A percentile compares a stretch with the other conserved stretches of the same genome.
phyloP scores from a whole-genome alignment of 2,329 filamentous ascomycete genomes.

The Nannizziopsis barbatae region DNA sequence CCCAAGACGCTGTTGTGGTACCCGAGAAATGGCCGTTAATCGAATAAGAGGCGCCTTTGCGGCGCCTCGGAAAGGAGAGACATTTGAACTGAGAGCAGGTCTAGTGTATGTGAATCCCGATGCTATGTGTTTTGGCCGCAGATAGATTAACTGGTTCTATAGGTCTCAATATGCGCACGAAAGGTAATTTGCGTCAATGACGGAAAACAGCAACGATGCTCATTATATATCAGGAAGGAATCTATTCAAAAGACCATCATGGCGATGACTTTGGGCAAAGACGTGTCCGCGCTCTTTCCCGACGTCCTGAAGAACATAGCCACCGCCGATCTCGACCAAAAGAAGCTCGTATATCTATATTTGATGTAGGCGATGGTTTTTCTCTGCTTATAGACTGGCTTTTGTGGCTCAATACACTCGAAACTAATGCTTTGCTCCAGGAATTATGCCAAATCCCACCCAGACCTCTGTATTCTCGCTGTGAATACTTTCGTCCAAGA shows the following conservation, averaged over 20 bases:
- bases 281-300: slow-evolving; percentile 92
- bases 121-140: neutral
- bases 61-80: slow-evolving; percentile 90
- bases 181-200: slow-evolving; percentile 40
- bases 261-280: slow-evolving; percentile 98
- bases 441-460: slow-evolving; percentile 99
- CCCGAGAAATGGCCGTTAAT: slow-evolving; percentile 70
- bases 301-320: slow-evolving; percentile 99
- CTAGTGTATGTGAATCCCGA: slow-evolving; percentile 47
- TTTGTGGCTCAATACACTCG: neutral
- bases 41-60: slow-evolving; percentile 90
- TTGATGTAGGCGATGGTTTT: slow-evolving; percentile 57
- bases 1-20: neutral
- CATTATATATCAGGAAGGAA: slow-evolving; percentile 58
- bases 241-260: slow-evolving; percentile 99
- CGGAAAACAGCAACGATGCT: slow-evolving; percentile 14
- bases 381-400: neutral
- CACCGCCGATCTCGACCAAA: slow-evolving; percentile 87
- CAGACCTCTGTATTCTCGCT: slow-evolving; percentile 93
- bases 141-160: slow-evolving; percentile 25
- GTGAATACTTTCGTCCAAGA: slow-evolving; percentile 99
- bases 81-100: slow-evolving; percentile 89
- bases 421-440: slow-evolving; percentile 38
- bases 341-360: slow-evolving; percentile 98
- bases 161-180: slow-evolving; percentile 98